These are phyloP conservation scores for Diaporthe ilicicola DNA, from an alignment of 2,329 filamentous ascomycete genomes.

Conservation along the genomic window DNA sequence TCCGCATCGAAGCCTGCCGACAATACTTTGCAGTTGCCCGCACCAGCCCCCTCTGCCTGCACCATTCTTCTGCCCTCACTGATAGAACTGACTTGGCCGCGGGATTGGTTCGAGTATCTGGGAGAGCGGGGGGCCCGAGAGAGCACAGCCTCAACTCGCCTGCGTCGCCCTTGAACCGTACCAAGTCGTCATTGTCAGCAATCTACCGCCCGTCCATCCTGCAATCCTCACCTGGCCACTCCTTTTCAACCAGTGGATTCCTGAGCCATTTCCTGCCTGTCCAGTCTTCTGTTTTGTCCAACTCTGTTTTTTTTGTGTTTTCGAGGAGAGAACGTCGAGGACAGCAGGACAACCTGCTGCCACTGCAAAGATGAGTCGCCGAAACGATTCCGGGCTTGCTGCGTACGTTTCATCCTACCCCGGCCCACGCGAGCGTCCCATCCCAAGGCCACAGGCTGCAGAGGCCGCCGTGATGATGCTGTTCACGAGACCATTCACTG, in stretches of 20 bases:
- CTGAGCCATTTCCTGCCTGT: slow-evolving; percentile 14
- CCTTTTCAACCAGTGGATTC: slow-evolving; percentile 15
- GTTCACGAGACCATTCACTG: slow-evolving; percentile 18
- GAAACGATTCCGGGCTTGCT: slow-evolving; percentile 69
- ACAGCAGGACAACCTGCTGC: slow-evolving; percentile 35
- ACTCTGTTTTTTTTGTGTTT: slow-evolving; percentile 12
- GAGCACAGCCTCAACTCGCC: slow-evolving; percentile 34
- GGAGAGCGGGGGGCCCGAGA: slow-evolving; percentile 30
- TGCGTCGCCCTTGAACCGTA: slow-evolving; percentile 25
- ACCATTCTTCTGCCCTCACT: background rate
- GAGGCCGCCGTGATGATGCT: slow-evolving; percentile 7
- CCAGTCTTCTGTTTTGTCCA: background rate
- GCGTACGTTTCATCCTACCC: slow-evolving; percentile 59
- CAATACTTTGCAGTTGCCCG: background rate
- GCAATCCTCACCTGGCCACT: slow-evolving; percentile 13
- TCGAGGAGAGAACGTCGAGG: slow-evolving; percentile 34
- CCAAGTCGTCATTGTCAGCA: slow-evolving; percentile 30
- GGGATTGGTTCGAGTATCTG: slow-evolving; percentile 32
- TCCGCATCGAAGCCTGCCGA: slow-evolving; percentile 8
- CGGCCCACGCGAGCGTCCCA: slow-evolving; percentile 12
- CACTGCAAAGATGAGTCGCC: slow-evolving; percentile 54
- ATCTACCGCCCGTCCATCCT: slow-evolving; percentile 22
- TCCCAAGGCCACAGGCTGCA: background rate
- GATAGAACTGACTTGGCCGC: slow-evolving; percentile 20
- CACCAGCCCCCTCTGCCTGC: background rate